A percentile compares a stretch with the other conserved stretches of the same genome.
Evolutionary conservation across 108 stramenopile genomes (phyloP).

Genomic region (Pseudonitzschia multiseries): DNA sequence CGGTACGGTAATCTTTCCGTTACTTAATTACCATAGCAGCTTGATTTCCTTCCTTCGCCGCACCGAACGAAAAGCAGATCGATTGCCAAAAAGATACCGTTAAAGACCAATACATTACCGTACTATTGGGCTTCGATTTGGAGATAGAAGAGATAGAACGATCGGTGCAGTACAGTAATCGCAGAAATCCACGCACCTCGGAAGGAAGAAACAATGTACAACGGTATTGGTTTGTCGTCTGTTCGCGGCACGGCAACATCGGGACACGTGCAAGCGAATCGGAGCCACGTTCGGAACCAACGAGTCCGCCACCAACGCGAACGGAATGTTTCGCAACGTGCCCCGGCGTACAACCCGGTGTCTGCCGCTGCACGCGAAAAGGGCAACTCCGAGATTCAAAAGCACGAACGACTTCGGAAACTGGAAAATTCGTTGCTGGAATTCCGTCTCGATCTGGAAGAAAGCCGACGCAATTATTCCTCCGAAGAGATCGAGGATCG

Average conservation of each 20-base stretch:
- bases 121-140: too few species aligned
- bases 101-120: too few species aligned
- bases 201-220: conserved; percentile 53
- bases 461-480: conserved; percentile 27
- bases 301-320: conserved; percentile 57
- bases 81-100: too few species aligned
- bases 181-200: neutral
- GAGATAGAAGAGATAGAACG: too few species aligned
- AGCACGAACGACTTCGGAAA: conserved; percentile 63
- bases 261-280: conserved; percentile 86
- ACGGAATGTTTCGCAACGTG: conserved; percentile 35
- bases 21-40: too few species aligned
- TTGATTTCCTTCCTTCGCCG: too few species aligned
- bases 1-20: too few species aligned
- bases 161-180: too few species aligned
- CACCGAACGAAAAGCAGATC: too few species aligned
- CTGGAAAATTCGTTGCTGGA: conserved; percentile 77
- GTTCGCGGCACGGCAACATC: conserved; percentile 91
- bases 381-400: conserved; percentile 66
- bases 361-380: conserved; percentile 57
- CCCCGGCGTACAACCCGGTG: conserved; percentile 37
- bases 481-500: conserved; percentile 67
- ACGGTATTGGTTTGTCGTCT: conserved; percentile 87
- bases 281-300: conserved; percentile 71
- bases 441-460: conserved; percentile 73